Evolutionary conservation across 2,329 filamentous ascomycete species (phyloP).

Genomic region (Colletotrichum australisinense): DNA sequence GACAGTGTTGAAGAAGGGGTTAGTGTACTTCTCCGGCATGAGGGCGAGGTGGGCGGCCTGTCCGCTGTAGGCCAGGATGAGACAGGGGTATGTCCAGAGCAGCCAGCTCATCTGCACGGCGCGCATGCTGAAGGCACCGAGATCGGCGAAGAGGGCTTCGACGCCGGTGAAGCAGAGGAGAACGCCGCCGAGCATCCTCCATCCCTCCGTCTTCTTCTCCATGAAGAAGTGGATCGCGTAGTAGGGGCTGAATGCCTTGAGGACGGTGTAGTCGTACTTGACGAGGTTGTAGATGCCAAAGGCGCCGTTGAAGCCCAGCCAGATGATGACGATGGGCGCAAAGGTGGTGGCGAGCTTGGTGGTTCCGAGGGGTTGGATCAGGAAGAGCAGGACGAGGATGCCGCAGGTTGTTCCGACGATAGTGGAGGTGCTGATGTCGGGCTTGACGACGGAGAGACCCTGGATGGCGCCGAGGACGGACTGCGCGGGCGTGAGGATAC

Average conservation of each 20-base stretch:
- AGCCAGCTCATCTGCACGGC: constrained; percentile 83
- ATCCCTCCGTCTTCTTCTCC: constrained; percentile 69
- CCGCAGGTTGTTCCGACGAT: constrained; percentile 74
- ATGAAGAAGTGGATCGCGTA: constrained; percentile 72
- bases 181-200: constrained; percentile 76
- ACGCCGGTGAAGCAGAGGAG: constrained; percentile 81
- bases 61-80: constrained; percentile 74
- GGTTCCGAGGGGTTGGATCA: constrained; percentile 74
- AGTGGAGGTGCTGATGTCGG: constrained; percentile 64
- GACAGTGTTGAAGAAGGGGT: constrained; percentile 80
- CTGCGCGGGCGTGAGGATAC: constrained; percentile 76
- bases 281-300: constrained; percentile 74
- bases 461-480: constrained; percentile 78
- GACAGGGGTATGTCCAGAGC: constrained; percentile 74
- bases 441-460: constrained; percentile 68
- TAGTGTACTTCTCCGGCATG: constrained; percentile 67
- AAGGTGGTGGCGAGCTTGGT: constrained; percentile 69
- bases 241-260: constrained; percentile 68
- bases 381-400: constrained; percentile 72
- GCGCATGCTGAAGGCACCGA: constrained; percentile 77
- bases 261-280: constrained; percentile 62
- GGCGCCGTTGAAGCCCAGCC: constrained; percentile 71
- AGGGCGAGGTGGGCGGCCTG: constrained; percentile 79
- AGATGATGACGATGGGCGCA: constrained; percentile 75
- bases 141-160: constrained; percentile 83